Percentiles rank a stretch among this genome's conserved stretches.
Conservation (phyloP, 1,284 basidiomycete genomes). For the Trametes polyzona region DNA sequence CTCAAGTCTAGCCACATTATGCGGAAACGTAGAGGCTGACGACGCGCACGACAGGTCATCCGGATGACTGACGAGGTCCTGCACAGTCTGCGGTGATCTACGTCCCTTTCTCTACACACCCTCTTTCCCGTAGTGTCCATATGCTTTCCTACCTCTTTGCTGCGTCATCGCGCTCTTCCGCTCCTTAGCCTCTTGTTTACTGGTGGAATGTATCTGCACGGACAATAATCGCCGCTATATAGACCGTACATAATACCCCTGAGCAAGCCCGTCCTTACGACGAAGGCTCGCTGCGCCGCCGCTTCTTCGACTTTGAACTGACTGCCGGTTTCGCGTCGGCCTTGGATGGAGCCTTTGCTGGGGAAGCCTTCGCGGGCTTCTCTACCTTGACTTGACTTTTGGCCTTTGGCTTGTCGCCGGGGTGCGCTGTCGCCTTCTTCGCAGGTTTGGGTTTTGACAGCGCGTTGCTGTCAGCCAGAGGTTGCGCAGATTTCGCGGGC, state of each 20-base stretch:
- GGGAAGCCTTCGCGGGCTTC: neutral
- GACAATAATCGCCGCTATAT: conserved; percentile 21
- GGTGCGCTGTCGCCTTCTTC: neutral
- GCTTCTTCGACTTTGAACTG: conserved; percentile 14
- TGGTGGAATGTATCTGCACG: conserved; percentile 19
- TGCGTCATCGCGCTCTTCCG: conserved; percentile 7
- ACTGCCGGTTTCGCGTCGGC: neutral
- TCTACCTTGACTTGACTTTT: neutral
- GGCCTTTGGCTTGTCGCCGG: neutral
- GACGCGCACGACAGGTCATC: conserved; percentile 77
- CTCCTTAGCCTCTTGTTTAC: conserved; percentile 18
- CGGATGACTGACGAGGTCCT: conserved; percentile 68
- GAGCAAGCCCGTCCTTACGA: neutral
- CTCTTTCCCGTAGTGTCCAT: neutral
- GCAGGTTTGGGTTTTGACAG: neutral
- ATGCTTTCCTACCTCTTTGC: neutral
- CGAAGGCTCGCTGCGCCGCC: conserved; percentile 11
- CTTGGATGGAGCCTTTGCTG: neutral
- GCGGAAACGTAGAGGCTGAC: no score
- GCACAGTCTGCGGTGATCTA: conserved; percentile 53
- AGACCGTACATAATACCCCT: conserved; percentile 14
- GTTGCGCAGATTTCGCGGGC: neutral
- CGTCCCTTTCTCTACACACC: neutral
- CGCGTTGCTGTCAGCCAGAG: neutral
- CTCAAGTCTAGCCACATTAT: no score